phyloP scores from a whole-genome alignment of 176 grass and related monocot species.

The Carex kokanica region DNA sequence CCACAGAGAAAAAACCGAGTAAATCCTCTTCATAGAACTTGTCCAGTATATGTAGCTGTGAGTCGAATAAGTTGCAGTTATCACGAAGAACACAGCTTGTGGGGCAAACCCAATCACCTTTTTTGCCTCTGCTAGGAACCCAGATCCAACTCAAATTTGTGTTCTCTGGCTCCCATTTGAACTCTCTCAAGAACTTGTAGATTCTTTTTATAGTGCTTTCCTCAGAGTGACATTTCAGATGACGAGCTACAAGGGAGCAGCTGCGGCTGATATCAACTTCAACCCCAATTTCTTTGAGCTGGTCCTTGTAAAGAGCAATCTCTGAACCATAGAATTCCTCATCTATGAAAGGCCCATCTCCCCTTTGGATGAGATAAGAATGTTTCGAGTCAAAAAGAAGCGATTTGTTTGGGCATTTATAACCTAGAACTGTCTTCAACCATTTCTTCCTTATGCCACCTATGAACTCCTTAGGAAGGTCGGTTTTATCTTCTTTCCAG shows the following conservation, averaged over 20 bases:
- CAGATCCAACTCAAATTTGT: conserved; percentile 44
- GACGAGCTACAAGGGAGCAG: conserved; percentile 32
- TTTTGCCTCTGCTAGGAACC: conserved; percentile 29
- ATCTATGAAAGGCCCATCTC: conserved; percentile 73
- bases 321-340: conserved; percentile 43
- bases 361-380: conserved; percentile 24
- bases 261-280: conserved; percentile 29
- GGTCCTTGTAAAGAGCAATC: conserved; percentile 34
- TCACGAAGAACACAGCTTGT: conserved; percentile 44
- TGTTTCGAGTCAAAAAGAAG: conserved; percentile 53
- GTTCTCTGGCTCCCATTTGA: conserved; percentile 37
- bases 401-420: conserved; percentile 34
- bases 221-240: conserved; percentile 42
- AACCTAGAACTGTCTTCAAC: conserved; percentile 46
- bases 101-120: conserved; percentile 54
- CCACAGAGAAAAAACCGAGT: conserved; percentile 36
- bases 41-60: conserved; percentile 44
- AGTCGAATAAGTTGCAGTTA: conserved; percentile 34
- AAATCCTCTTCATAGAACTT: conserved; percentile 48
- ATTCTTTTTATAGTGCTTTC: conserved; percentile 43
- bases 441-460: conserved; percentile 40
- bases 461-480: conserved; percentile 31
- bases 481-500: not conserved
- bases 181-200: conserved; percentile 45
- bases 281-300: conserved; percentile 41